Conservation (phyloP, 306 rosid species). For the Lupinus albus region DNA sequence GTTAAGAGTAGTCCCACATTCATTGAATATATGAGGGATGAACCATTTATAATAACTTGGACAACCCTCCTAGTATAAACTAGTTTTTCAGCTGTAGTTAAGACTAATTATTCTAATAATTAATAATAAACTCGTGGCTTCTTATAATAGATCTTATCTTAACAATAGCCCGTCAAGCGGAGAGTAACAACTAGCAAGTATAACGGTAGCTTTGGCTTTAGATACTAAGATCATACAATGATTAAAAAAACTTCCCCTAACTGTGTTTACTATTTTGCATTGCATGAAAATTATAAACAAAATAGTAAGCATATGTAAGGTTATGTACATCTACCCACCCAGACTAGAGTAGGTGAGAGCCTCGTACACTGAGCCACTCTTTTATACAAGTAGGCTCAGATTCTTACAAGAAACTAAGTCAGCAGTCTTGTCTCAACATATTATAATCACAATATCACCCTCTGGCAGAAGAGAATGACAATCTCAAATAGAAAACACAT, state of each 20-base stretch:
- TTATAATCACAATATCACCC: background rate
- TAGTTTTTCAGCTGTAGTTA: no score
- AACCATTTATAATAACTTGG: no score
- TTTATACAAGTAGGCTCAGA: background rate
- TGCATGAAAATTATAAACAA: slow-evolving; percentile 8
- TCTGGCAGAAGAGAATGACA: slow-evolving; percentile 1
- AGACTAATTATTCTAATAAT: no score
- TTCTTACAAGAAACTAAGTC: slow-evolving; percentile 27
- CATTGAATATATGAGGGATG: no score
- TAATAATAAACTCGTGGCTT: background rate
- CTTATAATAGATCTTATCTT: slow-evolving; percentile 12
- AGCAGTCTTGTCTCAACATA: slow-evolving; percentile 11
- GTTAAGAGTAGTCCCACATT: no score
- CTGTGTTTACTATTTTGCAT: slow-evolving; percentile 24
- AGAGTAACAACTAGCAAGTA: slow-evolving; percentile 30
- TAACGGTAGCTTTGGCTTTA: slow-evolving; percentile 2
- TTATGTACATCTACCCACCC: no score
- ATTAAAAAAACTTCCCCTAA: background rate
- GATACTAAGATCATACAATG: slow-evolving; percentile 4
- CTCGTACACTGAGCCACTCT: no score
- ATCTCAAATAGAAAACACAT: background rate
- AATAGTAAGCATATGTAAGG: no score
- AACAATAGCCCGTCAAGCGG: slow-evolving; percentile 5
- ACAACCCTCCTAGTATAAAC: no score
- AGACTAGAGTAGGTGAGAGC: no score